A percentile compares a stretch with the other conserved stretches of the same genome.
Conservation (phyloP, 78 protist genomes). For the Speleostelium caveatum region DNA sequence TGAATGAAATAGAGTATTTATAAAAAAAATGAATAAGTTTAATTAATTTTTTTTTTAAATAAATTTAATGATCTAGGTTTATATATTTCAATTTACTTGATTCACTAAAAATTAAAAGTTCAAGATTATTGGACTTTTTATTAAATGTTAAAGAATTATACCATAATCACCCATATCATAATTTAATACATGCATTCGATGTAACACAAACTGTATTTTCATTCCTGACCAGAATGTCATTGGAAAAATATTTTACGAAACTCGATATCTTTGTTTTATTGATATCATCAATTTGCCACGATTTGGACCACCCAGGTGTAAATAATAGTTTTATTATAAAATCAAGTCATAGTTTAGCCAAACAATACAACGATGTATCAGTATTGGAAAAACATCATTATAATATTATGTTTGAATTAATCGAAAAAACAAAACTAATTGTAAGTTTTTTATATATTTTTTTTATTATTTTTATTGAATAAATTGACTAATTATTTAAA, state of each 20-base stretch:
- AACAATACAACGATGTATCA: constrained; percentile 64
- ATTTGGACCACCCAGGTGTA: constrained; percentile 86
- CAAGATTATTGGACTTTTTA: neutral
- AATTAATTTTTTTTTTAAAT: neutral
- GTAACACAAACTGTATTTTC: constrained; percentile 41
- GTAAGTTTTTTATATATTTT: neutral
- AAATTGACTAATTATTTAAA: no score
- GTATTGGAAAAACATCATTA: constrained; percentile 87
- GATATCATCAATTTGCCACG: constrained; percentile 71
- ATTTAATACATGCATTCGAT: constrained; percentile 87
- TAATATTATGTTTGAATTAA: neutral
- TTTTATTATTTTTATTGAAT: no score
- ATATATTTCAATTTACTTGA: neutral
- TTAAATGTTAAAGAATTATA: neutral
- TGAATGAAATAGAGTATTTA: neutral
- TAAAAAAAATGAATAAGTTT: neutral
- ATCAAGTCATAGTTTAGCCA: constrained; percentile 46
- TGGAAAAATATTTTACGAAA: constrained; percentile 1
- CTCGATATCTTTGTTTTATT: constrained; percentile 77
- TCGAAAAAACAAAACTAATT: neutral
- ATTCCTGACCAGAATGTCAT: neutral
- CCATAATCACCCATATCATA: constrained; percentile 85
- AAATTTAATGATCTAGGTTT: neutral
- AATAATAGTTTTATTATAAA: constrained; percentile 54
- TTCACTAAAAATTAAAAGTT: neutral